Conservation (phyloP, 2,329 filamentous ascomycete species). For the Colletotrichum lindemuthianum region DNA sequence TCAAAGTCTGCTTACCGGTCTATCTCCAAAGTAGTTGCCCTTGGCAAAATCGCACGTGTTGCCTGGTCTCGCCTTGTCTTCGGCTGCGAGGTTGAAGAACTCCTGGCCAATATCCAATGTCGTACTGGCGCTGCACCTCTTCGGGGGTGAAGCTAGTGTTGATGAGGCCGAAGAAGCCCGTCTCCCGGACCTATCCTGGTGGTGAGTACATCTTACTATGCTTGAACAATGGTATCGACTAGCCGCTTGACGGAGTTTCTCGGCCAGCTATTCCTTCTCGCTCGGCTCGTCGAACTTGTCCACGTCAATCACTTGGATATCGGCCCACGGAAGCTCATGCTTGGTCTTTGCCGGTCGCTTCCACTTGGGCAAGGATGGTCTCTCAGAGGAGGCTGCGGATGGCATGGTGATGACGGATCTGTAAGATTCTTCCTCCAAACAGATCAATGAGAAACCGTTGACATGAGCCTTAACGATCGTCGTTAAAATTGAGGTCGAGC, state of each 20-base stretch:
- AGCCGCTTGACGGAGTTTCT: slow-evolving; percentile 62
- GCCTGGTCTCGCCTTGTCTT: slow-evolving; percentile 57
- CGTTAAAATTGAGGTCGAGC: too few species aligned
- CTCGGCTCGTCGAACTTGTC: slow-evolving; percentile 58
- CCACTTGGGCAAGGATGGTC: slow-evolving; percentile 39
- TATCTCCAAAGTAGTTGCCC: slow-evolving; percentile 61
- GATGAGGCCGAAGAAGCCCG: slow-evolving; percentile 64
- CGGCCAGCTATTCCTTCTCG: slow-evolving; percentile 60
- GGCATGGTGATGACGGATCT: slow-evolving; percentile 13
- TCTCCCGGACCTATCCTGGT: slow-evolving; percentile 39
- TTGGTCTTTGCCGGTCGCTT: slow-evolving; percentile 43
- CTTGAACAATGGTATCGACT: slow-evolving; percentile 32
- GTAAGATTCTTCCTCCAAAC: background rate
- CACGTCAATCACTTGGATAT: slow-evolving; percentile 64
- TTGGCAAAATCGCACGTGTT: slow-evolving; percentile 54
- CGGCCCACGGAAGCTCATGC: slow-evolving; percentile 54
- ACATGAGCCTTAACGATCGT: background rate
- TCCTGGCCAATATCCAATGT: slow-evolving; percentile 63
- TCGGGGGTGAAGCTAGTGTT: slow-evolving; percentile 64
- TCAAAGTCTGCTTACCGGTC: slow-evolving; percentile 40
- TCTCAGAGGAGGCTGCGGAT: slow-evolving; percentile 23
- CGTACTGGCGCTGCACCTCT: slow-evolving; percentile 63
- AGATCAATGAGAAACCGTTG: background rate
- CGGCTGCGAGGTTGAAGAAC: slow-evolving; percentile 60
- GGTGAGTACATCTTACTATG: background rate